Conservation (phyloP, 1,284 basidiomycete genomes). For the Cutaneotrichosporon cavernicola region DNA sequence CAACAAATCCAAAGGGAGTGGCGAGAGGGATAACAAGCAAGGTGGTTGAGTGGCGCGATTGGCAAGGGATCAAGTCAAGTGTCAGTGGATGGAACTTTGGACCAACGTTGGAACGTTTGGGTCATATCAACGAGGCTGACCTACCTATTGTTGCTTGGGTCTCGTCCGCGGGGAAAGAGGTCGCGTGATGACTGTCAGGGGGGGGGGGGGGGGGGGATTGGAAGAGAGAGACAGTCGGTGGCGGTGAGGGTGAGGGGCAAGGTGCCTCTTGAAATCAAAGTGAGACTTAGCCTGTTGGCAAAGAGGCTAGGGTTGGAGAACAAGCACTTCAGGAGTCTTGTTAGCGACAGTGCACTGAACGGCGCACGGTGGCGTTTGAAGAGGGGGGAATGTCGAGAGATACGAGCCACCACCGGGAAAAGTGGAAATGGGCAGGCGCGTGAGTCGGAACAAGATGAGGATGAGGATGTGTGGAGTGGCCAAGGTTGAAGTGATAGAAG, state of each 20-base stretch:
- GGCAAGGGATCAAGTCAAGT: background rate
- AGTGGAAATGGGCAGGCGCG: background rate
- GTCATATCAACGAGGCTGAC: background rate
- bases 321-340: background rate
- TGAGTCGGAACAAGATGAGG: background rate
- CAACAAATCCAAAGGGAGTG: background rate
- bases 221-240: background rate
- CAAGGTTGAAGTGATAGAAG: no score
- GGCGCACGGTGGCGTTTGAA: background rate
- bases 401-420: background rate
- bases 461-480: background rate
- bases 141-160: background rate
- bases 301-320: background rate
- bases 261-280: no score
- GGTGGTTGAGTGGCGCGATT: background rate
- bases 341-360: background rate
- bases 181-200: background rate
- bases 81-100: background rate
- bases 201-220: no score
- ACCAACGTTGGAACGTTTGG: background rate
- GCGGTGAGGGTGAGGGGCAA: background rate
- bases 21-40: background rate
- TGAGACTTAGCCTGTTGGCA: no score
- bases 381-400: conserved; percentile 1
- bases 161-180: background rate